Evolutionary conservation across 1,284 basidiomycete species (phyloP).

Genomic region (Ceratobasidium sp.): DNA sequence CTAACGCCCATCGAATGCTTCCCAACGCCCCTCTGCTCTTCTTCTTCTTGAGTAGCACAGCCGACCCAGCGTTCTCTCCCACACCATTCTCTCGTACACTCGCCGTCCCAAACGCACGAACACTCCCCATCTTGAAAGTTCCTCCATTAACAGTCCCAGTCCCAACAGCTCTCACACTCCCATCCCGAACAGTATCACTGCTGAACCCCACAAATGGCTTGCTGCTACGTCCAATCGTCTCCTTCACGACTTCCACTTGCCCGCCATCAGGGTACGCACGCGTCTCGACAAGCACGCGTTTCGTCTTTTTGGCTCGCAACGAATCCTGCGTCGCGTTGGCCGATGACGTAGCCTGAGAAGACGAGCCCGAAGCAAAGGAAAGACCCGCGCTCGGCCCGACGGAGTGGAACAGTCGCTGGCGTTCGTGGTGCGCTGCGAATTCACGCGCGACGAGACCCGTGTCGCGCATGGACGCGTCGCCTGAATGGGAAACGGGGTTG

Average conservation of each 20-base stretch:
- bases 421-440: slow-evolving; percentile 26
- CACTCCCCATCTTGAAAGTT: background rate
- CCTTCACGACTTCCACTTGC: slow-evolving; percentile 38
- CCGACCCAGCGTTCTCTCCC: slow-evolving; percentile 29
- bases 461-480: background rate
- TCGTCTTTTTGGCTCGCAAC: slow-evolving; percentile 9
- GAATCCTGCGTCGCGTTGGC: background rate
- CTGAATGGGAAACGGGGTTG: background rate
- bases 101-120: background rate
- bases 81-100: background rate
- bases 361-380: slow-evolving; percentile 4
- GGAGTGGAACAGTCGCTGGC: slow-evolving; percentile 15
- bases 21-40: slow-evolving; percentile 72
- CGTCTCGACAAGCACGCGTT: slow-evolving; percentile 21
- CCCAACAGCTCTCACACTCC: slow-evolving; percentile 6
- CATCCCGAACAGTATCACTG: background rate
- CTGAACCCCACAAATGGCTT: slow-evolving; percentile 3
- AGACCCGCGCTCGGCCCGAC: slow-evolving; percentile 16
- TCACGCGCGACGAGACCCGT: slow-evolving; percentile 22
- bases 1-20: slow-evolving; percentile 66
- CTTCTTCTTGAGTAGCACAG: slow-evolving; percentile 75
- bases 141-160: slow-evolving; percentile 16
- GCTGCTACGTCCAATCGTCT: slow-evolving; percentile 24
- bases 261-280: slow-evolving; percentile 25
- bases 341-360: slow-evolving; percentile 7